Evolutionary conservation across 805 yeast genomes (phyloP).

Genomic region (Ogataea nonfermentans): DNA sequence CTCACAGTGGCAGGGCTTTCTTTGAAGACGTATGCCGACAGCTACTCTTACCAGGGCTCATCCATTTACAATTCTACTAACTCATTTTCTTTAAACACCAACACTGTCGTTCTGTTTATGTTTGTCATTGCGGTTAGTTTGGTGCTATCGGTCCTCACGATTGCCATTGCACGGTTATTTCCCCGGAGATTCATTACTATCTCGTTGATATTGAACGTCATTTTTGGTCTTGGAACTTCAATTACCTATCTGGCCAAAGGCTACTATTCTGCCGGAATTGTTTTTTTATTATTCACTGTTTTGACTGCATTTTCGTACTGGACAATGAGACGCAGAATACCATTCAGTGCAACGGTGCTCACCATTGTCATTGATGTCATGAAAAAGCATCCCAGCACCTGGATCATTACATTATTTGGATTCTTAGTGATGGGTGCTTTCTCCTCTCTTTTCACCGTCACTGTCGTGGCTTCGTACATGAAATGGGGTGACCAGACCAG

Average conservation of each 20-base stretch:
- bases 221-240: conserved; percentile 71
- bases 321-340: conserved; percentile 24
- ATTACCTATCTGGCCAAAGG: conserved; percentile 65
- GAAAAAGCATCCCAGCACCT: conserved; percentile 63
- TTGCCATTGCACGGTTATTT: conserved; percentile 58
- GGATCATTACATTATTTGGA: conserved; percentile 39
- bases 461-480: conserved; percentile 73
- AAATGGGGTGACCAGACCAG: conserved; percentile 48
- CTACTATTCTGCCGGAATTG: conserved; percentile 78
- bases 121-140: conserved; percentile 62
- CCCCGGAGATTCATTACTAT: conserved; percentile 67
- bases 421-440: conserved; percentile 60
- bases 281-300: conserved; percentile 36
- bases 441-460: conserved; percentile 61
- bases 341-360: conserved; percentile 29
- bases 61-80: conserved; percentile 55
- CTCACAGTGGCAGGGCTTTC: conserved; percentile 67
- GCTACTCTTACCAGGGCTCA: conserved; percentile 55
- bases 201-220: conserved; percentile 65
- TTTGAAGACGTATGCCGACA: conserved; percentile 58
- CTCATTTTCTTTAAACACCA: conserved; percentile 68
- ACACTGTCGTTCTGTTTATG: conserved; percentile 67
- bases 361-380: conserved; percentile 64
- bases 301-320: conserved; percentile 20
- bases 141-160: conserved; percentile 53